These are phyloP conservation scores for Hanseniaspora pseudoguilliermondii DNA, from an alignment of 805 yeast genomes.

Conservation along the genomic window DNA sequence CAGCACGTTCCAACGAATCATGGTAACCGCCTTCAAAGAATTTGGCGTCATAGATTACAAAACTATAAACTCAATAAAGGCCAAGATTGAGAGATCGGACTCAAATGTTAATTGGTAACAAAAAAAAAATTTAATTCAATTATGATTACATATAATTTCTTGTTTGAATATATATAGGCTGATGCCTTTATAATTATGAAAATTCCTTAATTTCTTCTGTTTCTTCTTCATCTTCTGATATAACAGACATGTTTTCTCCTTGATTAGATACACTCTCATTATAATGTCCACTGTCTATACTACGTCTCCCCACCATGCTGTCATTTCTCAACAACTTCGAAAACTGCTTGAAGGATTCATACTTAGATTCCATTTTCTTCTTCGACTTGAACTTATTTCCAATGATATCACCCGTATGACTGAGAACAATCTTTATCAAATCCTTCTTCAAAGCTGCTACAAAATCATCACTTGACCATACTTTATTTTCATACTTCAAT, in stretches of 20 bases:
- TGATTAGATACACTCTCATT: neutral
- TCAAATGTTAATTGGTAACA: neutral
- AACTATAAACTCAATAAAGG: neutral
- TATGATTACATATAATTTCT: neutral
- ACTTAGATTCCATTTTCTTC: slow-evolving; percentile 24
- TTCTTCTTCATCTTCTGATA: neutral
- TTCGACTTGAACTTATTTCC: slow-evolving; percentile 45
- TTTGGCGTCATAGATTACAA: slow-evolving; percentile 46
- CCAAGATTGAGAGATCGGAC: neutral
- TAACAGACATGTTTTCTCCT: neutral
- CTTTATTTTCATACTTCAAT: slow-evolving; percentile 33
- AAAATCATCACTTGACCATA: slow-evolving; percentile 51
- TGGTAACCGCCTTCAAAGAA: slow-evolving; percentile 87
- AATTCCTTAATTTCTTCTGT: neutral
- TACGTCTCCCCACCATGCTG: neutral
- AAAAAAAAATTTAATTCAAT: neutral
- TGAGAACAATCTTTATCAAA: slow-evolving; percentile 41
- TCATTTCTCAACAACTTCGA: slow-evolving; percentile 12
- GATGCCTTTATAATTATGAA: neutral
- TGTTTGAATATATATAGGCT: neutral
- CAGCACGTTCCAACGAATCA: slow-evolving; percentile 76
- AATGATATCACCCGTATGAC: slow-evolving; percentile 47
- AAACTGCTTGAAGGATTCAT: slow-evolving; percentile 13
- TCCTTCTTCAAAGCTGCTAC: slow-evolving; percentile 41
- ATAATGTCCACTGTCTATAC: neutral